Conservation (phyloP, 495 filamentous ascomycete genomes). For the Parachaetomium inaequale region DNA sequence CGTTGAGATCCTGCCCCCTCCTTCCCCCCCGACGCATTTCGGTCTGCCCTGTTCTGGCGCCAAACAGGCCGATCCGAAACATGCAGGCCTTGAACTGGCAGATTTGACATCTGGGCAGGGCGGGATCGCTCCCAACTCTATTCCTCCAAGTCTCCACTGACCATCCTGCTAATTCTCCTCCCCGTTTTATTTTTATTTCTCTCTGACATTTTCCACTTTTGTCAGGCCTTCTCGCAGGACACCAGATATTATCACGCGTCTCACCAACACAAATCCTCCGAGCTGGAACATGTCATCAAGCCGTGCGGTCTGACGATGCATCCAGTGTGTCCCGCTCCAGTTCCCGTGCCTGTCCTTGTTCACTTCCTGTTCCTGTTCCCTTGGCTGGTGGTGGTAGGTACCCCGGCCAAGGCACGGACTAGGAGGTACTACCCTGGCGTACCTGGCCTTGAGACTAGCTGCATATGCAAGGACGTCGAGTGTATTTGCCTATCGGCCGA, state of each 20-base stretch:
- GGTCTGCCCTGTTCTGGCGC: slow-evolving; percentile 10
- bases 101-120: background rate
- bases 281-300: background rate
- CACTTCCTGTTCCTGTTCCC: background rate
- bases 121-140: slow-evolving; percentile 2
- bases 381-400: background rate
- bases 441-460: background rate
- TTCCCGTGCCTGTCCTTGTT: background rate
- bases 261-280: slow-evolving; percentile 12
- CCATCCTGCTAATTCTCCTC: slow-evolving; percentile 10
- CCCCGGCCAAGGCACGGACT: background rate
- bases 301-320: background rate
- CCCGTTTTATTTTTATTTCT: slow-evolving; percentile 12
- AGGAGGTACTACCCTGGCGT: background rate
- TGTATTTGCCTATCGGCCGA: slow-evolving; percentile 15
- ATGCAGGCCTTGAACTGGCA: background rate
- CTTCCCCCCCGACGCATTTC: slow-evolving; percentile 11
- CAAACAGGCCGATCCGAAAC: slow-evolving; percentile 8
- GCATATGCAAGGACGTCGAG: slow-evolving; percentile 12
- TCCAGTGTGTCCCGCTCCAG: background rate
- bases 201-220: background rate
- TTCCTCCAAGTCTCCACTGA: background rate
- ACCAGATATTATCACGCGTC: slow-evolving; percentile 17
- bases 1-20: background rate
- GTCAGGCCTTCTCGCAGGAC: slow-evolving; percentile 12